Percentiles rank a stretch among this genome's conserved stretches.
phyloP scores from a whole-genome alignment of 1,284 basidiomycete genomes.

The Pisolithus thermaeus region DNA sequence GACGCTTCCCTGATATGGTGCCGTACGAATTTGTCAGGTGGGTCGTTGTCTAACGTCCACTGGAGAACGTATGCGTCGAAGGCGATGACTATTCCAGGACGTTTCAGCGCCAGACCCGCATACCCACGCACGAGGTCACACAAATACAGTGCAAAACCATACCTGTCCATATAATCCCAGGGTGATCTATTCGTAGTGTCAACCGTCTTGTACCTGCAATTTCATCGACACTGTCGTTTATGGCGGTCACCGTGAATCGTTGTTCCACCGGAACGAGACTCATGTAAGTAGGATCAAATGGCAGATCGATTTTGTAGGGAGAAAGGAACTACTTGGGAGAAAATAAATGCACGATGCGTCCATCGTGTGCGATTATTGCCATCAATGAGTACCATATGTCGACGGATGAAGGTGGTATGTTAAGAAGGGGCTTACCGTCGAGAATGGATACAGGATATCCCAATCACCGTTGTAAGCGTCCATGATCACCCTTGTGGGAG shows the following conservation, averaged over 20 bases:
- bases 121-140: neutral
- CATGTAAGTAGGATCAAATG: conserved; percentile 43
- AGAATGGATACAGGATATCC: conserved; percentile 87
- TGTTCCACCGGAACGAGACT: conserved; percentile 44
- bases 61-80: conserved; percentile 88
- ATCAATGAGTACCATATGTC: neutral
- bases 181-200: conserved; percentile 72
- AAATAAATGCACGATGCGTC: neutral
- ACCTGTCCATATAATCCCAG: conserved; percentile 86
- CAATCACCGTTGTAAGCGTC: conserved; percentile 72
- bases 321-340: conserved; percentile 56
- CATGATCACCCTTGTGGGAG: conserved; percentile 50
- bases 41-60: conserved; percentile 79
- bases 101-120: neutral
- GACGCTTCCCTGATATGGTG: conserved; percentile 92
- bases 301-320: conserved; percentile 68
- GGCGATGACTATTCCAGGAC: conserved; percentile 59
- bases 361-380: neutral
- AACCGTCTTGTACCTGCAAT: conserved; percentile 65
- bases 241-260: conserved; percentile 54
- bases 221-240: conserved; percentile 55
- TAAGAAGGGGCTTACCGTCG: conserved; percentile 43
- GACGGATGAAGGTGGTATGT: neutral
- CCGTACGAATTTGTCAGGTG: conserved; percentile 66
- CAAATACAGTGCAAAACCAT: conserved; percentile 15